phyloP scores from a whole-genome alignment of 208 protist species.

The Trypanosoma platydactyli region DNA sequence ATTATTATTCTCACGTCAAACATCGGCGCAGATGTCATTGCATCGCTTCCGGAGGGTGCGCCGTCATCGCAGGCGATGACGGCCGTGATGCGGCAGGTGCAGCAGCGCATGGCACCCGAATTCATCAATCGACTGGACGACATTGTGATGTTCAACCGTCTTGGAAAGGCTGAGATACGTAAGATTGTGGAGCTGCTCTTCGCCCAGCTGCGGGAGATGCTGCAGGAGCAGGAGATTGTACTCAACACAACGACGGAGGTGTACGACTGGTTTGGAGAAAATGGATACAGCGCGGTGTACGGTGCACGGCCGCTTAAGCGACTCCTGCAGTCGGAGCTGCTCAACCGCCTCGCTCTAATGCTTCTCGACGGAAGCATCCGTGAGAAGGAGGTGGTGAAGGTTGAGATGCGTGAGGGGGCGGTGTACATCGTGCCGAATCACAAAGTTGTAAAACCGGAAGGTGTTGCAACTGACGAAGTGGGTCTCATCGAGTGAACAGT shows the following conservation, averaged over 20 bases:
- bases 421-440: conserved; percentile 73
- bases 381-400: conserved; percentile 64
- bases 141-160: conserved; percentile 96
- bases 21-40: conserved; percentile 91
- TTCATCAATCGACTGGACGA: conserved; percentile 99
- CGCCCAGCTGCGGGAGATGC: conserved; percentile 56
- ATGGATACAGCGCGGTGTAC: conserved; percentile 93
- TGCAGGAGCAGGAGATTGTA: conserved; percentile 87
- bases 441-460: conserved; percentile 32
- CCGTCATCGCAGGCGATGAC: conserved; percentile 51
- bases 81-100: conserved; percentile 89
- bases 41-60: conserved; percentile 57
- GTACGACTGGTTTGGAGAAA: conserved; percentile 75
- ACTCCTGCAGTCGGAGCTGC: conserved; percentile 89
- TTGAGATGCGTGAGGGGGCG: conserved; percentile 44
- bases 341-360: conserved; percentile 92
- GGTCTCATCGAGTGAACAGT: conserved; percentile 13
- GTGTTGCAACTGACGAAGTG: conserved; percentile 33
- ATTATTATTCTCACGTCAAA: conserved; percentile 99
- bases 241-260: conserved; percentile 69
- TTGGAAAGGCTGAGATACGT: conserved; percentile 77
- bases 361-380: conserved; percentile 80
- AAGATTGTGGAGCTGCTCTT: conserved; percentile 94
- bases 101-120: conserved; percentile 94
- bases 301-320: conserved; percentile 95